Evolutionary conservation across 805 yeast genomes (phyloP).

Genomic region (Teunomyces stri): DNA sequence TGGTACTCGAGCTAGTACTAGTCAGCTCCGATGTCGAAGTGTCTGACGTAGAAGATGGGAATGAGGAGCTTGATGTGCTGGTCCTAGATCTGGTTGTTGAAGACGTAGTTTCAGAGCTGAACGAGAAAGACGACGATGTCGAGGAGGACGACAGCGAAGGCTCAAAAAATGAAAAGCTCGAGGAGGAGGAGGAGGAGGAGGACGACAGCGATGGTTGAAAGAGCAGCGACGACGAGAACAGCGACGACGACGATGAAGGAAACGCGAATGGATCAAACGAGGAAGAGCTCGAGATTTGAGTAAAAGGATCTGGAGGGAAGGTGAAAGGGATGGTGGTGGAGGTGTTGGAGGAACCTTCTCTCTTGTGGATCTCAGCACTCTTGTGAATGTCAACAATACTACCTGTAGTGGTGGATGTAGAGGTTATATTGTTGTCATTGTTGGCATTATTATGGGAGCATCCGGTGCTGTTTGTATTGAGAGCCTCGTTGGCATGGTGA

Average conservation of each 20-base stretch:
- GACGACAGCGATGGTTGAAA: background rate
- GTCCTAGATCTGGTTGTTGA: background rate
- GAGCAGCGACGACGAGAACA: background rate
- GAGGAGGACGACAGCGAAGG: constrained; percentile 1
- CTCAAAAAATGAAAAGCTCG: background rate
- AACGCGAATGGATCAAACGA: background rate
- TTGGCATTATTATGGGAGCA: background rate
- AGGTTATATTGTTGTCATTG: background rate
- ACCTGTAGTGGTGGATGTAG: too few species aligned
- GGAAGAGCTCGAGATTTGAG: background rate
- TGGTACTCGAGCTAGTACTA: background rate
- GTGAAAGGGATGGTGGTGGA: background rate
- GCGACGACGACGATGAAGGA: constrained; percentile 1
- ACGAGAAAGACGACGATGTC: background rate
- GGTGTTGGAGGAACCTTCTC: background rate
- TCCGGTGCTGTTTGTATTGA: background rate
- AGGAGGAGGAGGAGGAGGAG: background rate
- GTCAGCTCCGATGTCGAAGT: background rate
- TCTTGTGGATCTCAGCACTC: background rate
- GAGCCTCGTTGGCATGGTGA: background rate
- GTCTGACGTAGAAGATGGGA: background rate
- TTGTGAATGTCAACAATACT: background rate
- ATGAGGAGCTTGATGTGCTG: background rate
- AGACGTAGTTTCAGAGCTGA: background rate
- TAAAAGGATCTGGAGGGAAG: background rate